Percentiles rank a stretch among this genome's conserved stretches.
These are phyloP conservation scores for Calonectria pseudoturangicola DNA, from an alignment of 2,329 filamentous ascomycete species.

Conservation along the genomic window DNA sequence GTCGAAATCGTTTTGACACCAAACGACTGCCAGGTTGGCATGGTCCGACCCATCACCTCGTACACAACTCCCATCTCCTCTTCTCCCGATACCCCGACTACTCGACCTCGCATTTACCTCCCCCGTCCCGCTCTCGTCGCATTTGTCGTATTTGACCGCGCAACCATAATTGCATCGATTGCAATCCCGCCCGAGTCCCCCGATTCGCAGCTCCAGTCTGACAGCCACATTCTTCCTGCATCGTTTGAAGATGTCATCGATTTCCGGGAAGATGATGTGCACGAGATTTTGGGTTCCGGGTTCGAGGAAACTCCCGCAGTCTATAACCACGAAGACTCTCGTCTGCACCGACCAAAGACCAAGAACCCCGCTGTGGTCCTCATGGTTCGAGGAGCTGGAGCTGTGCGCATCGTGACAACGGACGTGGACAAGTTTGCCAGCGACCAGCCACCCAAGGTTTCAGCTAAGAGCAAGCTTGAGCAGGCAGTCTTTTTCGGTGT, in stretches of 20 bases:
- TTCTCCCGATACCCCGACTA: slow-evolving; percentile 56
- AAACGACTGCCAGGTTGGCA: slow-evolving; percentile 74
- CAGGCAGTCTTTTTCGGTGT: slow-evolving; percentile 96
- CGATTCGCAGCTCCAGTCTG: slow-evolving; percentile 83
- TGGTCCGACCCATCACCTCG: slow-evolving; percentile 80
- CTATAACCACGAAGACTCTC: slow-evolving; percentile 65
- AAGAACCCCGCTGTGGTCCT: slow-evolving; percentile 79
- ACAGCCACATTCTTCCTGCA: slow-evolving; percentile 77
- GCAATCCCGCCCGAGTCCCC: slow-evolving; percentile 80
- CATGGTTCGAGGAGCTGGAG: slow-evolving; percentile 77
- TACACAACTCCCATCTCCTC: slow-evolving; percentile 73
- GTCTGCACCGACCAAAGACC: slow-evolving; percentile 71
- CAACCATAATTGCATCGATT: slow-evolving; percentile 86
- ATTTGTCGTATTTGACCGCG: slow-evolving; percentile 86
- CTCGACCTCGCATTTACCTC: slow-evolving; percentile 81
- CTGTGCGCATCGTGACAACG: slow-evolving; percentile 75
- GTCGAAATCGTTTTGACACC: slow-evolving; percentile 81
- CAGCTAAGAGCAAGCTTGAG: slow-evolving; percentile 91
- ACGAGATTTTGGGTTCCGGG: slow-evolving; percentile 79
- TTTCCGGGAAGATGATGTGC: slow-evolving; percentile 79
- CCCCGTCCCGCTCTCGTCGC: slow-evolving; percentile 87
- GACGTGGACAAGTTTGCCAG: slow-evolving; percentile 77
- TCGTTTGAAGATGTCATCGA: slow-evolving; percentile 92
- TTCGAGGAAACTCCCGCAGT: slow-evolving; percentile 73
- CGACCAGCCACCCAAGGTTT: slow-evolving; percentile 77